Evolutionary conservation across 106 monocot species (phyloP).

Genomic region (Acanthochlamys bracteata): DNA sequence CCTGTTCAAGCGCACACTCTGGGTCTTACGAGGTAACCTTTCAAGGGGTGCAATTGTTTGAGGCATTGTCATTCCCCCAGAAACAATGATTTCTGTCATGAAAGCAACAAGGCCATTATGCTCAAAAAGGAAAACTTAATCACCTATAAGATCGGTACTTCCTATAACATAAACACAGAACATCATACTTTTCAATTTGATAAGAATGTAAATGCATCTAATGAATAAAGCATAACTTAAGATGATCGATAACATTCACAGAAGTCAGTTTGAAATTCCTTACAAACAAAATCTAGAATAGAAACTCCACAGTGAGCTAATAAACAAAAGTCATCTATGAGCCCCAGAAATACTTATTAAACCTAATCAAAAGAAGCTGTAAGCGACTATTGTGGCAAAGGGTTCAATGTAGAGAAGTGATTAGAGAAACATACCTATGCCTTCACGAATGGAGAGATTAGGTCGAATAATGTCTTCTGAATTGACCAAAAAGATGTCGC

Average conservation of each 20-base stretch:
- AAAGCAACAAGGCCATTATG: neutral
- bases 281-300: too few relatives aligned
- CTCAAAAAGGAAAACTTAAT: neutral
- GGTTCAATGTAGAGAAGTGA: neutral
- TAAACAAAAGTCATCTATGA: too few relatives aligned
- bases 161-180: neutral
- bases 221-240: neutral
- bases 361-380: neutral
- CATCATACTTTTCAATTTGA: neutral
- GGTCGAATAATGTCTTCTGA: constrained; percentile 59
- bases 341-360: neutral
- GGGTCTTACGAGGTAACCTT: constrained; percentile 39
- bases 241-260: neutral
- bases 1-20: constrained; percentile 48
- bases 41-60: constrained; percentile 68
- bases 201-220: neutral
- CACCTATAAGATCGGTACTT: neutral
- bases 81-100: constrained; percentile 79
- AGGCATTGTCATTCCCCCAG: constrained; percentile 70
- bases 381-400: neutral
- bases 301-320: too few relatives aligned
- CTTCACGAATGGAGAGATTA: constrained; percentile 70
- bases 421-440: constrained; percentile 37
- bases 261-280: too few relatives aligned
- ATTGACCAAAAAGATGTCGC: constrained; percentile 60